These are phyloP conservation scores for Ophiostoma pallidulum DNA, from an alignment of 2,329 filamentous ascomycete genomes.

Conservation along the genomic window DNA sequence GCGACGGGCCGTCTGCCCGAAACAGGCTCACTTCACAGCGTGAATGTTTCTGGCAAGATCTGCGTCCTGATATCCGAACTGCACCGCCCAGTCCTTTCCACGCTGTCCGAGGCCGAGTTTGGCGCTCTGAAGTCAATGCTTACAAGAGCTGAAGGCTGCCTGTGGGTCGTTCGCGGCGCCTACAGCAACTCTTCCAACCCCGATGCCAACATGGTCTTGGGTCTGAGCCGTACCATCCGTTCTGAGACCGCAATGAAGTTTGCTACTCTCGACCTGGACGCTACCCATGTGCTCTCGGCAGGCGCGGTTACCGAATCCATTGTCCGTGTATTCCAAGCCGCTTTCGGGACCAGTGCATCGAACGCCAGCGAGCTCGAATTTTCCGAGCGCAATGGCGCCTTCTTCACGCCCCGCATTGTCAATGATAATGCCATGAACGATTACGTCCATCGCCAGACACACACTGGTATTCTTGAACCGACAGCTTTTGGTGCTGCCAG, in stretches of 20 bases:
- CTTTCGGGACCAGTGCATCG: slow-evolving; percentile 26
- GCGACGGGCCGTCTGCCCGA: slow-evolving; percentile 26
- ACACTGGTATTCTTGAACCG: slow-evolving; percentile 28
- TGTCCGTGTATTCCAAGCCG: slow-evolving; percentile 26
- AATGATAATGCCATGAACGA: slow-evolving; percentile 33
- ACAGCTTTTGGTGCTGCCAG: slow-evolving; percentile 30
- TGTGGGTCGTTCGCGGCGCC: slow-evolving; percentile 33
- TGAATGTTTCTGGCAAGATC: slow-evolving; percentile 26
- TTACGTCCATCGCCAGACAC: slow-evolving; percentile 34
- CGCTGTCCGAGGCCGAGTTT: slow-evolving; percentile 31
- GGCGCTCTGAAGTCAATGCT: slow-evolving; percentile 27
- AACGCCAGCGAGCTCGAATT: slow-evolving; percentile 33
- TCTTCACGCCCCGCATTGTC: slow-evolving; percentile 32
- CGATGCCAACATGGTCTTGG: slow-evolving; percentile 35
- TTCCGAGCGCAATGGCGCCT: slow-evolving; percentile 28
- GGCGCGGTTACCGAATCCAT: slow-evolving; percentile 19
- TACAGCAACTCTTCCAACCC: slow-evolving; percentile 28
- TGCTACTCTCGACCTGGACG: slow-evolving; percentile 37
- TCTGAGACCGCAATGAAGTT: slow-evolving; percentile 37
- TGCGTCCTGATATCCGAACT: slow-evolving; percentile 37
- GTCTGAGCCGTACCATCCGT: slow-evolving; percentile 35
- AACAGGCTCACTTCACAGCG: slow-evolving; percentile 22
- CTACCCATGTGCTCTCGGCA: slow-evolving; percentile 18
- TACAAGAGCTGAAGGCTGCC: slow-evolving; percentile 25
- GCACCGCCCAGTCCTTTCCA: slow-evolving; percentile 33